Evolutionary conservation across 345 rosid species (phyloP).

Genomic region (Arabidopsis suecica): DNA sequence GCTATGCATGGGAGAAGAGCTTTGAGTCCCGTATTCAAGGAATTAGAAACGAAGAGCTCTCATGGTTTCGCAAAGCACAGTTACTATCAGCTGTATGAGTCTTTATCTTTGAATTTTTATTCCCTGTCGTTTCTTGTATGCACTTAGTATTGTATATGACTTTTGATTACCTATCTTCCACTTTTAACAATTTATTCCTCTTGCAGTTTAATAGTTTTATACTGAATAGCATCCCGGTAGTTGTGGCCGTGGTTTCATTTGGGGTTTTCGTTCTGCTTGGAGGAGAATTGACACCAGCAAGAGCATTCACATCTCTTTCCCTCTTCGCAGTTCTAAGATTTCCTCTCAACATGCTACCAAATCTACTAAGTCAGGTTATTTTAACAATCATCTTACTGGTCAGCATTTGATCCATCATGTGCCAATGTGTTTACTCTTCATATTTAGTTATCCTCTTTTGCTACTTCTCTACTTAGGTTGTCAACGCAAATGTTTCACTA

Average conservation of each 20-base stretch:
- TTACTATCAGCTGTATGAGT: conserved; percentile 76
- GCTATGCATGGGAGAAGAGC: conserved; percentile 97
- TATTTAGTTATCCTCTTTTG: conserved; percentile 14
- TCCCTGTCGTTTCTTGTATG: conserved; percentile 8
- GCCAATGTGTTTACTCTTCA: conserved; percentile 6
- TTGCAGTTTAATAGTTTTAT: conserved; percentile 87
- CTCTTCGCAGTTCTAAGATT: conserved; percentile 76
- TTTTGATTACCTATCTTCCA: not conserved
- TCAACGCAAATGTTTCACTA: conserved; percentile 83
- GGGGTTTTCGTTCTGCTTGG: conserved; percentile 91
- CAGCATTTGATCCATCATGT: not conserved
- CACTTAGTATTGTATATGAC: not conserved
- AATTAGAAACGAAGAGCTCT: conserved; percentile 76
- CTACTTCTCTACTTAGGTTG: conserved; percentile 60
- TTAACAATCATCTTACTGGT: not conserved
- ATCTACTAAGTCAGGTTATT: conserved; percentile 80
- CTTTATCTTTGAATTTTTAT: conserved; percentile 6
- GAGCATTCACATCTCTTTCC: conserved; percentile 97
- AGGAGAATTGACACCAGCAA: conserved; percentile 92
- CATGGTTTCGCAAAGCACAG: conserved; percentile 91
- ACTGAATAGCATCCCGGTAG: conserved; percentile 84
- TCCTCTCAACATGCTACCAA: conserved; percentile 89
- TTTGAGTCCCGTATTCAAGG: conserved; percentile 76
- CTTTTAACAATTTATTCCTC: conserved; percentile 23
- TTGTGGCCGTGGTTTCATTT: conserved; percentile 87